Percentiles rank a stretch among this genome's conserved stretches.
These are phyloP conservation scores for Phialophora macrospora DNA, from an alignment of 2,329 filamentous ascomycete genomes.

Conservation along the genomic window DNA sequence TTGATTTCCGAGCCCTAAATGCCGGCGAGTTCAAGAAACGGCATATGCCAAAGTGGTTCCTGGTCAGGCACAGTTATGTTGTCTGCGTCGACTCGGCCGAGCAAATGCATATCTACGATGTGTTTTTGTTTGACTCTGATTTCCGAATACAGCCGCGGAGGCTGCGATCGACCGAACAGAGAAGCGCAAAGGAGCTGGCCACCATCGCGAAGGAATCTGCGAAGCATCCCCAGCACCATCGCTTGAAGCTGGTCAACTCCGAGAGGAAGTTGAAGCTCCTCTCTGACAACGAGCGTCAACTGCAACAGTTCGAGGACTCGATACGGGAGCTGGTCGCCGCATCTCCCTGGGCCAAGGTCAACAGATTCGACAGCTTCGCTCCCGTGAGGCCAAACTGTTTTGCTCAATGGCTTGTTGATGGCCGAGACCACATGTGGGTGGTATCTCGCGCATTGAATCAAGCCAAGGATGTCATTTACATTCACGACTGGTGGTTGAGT, in stretches of 20 bases:
- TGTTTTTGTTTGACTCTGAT: conserved; percentile 91
- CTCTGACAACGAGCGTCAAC: conserved; percentile 84
- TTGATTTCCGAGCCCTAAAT: conserved; percentile 82
- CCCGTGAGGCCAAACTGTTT: conserved; percentile 85
- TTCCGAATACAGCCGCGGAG: conserved; percentile 72
- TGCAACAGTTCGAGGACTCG: conserved; percentile 92
- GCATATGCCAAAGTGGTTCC: conserved; percentile 94
- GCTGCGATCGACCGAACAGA: conserved; percentile 53
- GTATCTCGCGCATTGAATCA: conserved; percentile 95
- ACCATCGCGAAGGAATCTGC: conserved; percentile 68
- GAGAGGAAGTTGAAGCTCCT: conserved; percentile 91
- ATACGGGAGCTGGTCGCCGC: conserved; percentile 82
- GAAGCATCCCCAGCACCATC: conserved; percentile 74
- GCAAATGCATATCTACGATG: conserved; percentile 98
- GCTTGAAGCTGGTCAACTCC: conserved; percentile 83
- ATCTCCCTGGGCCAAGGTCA: conserved; percentile 80
- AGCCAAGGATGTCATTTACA: conserved; percentile 97
- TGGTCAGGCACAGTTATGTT: conserved; percentile 96
- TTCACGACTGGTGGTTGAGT: conserved; percentile 99
- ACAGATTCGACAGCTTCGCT: conserved; percentile 92
- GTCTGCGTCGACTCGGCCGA: conserved; percentile 98
- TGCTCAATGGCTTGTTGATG: conserved; percentile 96
- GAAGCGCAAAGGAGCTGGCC: conserved; percentile 63
- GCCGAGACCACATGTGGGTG: conserved; percentile 99
- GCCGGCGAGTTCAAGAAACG: conserved; percentile 68